Conservation (phyloP, 2,329 filamentous ascomycete genomes). For the Clonostachys chloroleuca region DNA sequence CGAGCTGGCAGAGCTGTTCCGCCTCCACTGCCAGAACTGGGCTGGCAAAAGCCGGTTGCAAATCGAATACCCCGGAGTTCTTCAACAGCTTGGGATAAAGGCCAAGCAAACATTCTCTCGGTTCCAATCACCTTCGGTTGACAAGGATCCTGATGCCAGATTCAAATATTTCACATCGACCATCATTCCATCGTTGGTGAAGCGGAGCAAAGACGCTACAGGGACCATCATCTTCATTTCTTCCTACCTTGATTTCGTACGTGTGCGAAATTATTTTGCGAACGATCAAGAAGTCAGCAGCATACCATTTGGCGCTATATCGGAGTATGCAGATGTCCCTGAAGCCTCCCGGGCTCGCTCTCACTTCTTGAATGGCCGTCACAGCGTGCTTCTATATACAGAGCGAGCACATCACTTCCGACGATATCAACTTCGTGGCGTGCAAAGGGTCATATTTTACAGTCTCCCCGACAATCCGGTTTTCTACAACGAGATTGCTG, state of each 20-base stretch:
- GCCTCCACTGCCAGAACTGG: slow-evolving; percentile 73
- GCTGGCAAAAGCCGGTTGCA: slow-evolving; percentile 74
- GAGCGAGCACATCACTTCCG: slow-evolving; percentile 97
- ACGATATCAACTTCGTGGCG: slow-evolving; percentile 77
- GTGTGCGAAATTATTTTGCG: slow-evolving; percentile 87
- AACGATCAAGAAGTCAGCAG: slow-evolving; percentile 53
- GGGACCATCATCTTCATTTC: slow-evolving; percentile 88
- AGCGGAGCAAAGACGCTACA: slow-evolving; percentile 55
- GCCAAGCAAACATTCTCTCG: slow-evolving; percentile 87
- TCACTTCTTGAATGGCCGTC: slow-evolving; percentile 79
- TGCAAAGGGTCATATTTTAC: slow-evolving; percentile 84
- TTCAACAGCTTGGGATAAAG: slow-evolving; percentile 68
- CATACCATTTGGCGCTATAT: slow-evolving; percentile 68
- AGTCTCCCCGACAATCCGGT: slow-evolving; percentile 81
- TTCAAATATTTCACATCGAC: slow-evolving; percentile 89
- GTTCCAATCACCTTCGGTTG: slow-evolving; percentile 67
- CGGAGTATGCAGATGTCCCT: slow-evolving; percentile 77
- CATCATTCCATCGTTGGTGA: slow-evolving; percentile 70
- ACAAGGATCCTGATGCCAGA: slow-evolving; percentile 77
- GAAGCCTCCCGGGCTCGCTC: slow-evolving; percentile 81
- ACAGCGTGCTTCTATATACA: slow-evolving; percentile 83
- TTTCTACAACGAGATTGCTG: slow-evolving; percentile 75
- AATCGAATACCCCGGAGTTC: slow-evolving; percentile 63
- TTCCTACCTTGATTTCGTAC: slow-evolving; percentile 91
- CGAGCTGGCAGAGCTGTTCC: slow-evolving; percentile 77